Conservation (phyloP, 73 alveolate genomes). For the Paramecium caudatum region DNA sequence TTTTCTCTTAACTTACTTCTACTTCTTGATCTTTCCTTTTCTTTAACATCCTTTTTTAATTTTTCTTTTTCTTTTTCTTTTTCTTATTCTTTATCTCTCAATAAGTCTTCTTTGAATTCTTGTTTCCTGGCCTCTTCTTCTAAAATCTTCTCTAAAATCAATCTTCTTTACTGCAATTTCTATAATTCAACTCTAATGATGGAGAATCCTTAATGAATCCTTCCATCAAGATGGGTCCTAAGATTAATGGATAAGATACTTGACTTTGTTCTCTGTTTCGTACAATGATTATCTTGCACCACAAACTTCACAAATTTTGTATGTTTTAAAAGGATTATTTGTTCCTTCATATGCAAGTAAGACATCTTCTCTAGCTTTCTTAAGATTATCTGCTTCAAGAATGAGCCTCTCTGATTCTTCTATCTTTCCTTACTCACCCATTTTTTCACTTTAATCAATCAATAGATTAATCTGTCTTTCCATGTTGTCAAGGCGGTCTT, state of each 20-base stretch:
- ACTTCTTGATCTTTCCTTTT: conserved; percentile 43
- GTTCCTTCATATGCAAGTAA: conserved; percentile 64
- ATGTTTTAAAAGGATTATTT: conserved; percentile 45
- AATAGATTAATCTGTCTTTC: conserved; percentile 58
- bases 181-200: conserved; percentile 52
- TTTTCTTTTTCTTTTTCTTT: background rate
- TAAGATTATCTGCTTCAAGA: conserved; percentile 51
- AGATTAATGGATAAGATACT: background rate
- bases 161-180: conserved; percentile 37
- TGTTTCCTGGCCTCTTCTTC: conserved; percentile 45
- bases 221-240: conserved; percentile 67
- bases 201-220: conserved; percentile 63
- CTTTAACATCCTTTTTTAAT: background rate
- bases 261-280: conserved; percentile 65
- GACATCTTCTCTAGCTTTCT: conserved; percentile 66
- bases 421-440: conserved; percentile 67
- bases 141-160: conserved; percentile 24
- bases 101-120: conserved; percentile 17
- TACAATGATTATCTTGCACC: conserved; percentile 65
- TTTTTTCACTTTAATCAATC: conserved; percentile 57
- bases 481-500: conserved; percentile 59
- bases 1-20: background rate
- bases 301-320: conserved; percentile 64
- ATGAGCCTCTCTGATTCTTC: conserved; percentile 55
- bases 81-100: background rate